Base-by-base conservation (phyloP, 805 yeast genomes). In the Starmerella apicola region DNA sequence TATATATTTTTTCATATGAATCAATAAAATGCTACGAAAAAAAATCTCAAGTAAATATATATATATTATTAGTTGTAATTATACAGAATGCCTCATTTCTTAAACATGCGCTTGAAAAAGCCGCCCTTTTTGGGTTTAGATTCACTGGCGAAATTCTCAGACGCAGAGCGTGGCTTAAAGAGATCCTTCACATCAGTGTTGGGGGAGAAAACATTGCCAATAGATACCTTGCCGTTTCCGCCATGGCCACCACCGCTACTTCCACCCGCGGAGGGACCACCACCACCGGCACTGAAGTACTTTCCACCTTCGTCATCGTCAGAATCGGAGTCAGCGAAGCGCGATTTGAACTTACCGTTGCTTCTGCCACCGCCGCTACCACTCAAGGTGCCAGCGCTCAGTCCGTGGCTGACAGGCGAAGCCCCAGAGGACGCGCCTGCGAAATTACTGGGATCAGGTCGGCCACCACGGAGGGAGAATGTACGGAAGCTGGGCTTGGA, bases 311-410 rank as follows among this genome's bases (percentile, higher is more conserved):
- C 36, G 10, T 57, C 61, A 27, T 55, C 58, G 6, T 58, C 62
- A 9, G 57, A 48, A 38, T 58, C 62, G 4, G 56, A 49, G 37
- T 58, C 62, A 18, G 55, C 57, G 32, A 58, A 45, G 8, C 62
- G 51, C n/a, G 59, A 55, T 24, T 40, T 35, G 52, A 57, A 57
- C 17, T 12, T 30, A 8, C 38, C 39, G 18, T 31, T 35, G 22
- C 18, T 6, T 3, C 31, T 35, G 15, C 21, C 2, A 20, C 36
- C 29, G 21, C 3, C 8, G 23, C 30, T 27, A 17, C n/a, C 17
- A 6, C 30, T 17, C n/a, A 12, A 7, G 30, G 17, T 27, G 10
- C 30, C 15, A 13, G 17, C 17, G n/a, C 30, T 15, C 17, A 10
- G 7, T 6, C 17, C 7, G 30, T 27, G 30, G n/a, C 30, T 17